Conservation (phyloP, 1,139 yeast species). For the Taiozyma onychis region DNA sequence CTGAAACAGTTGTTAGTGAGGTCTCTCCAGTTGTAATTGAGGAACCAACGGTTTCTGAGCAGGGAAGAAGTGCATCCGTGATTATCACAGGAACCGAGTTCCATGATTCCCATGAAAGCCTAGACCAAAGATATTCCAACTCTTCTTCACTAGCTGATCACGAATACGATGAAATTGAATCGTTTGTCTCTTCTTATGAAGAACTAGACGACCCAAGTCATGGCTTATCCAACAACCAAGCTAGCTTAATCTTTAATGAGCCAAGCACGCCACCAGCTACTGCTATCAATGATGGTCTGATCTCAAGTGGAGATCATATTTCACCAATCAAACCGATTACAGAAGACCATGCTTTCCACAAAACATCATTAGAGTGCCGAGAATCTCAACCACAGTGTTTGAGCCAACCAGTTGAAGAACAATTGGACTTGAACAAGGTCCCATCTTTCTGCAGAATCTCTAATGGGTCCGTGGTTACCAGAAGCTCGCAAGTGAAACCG, state of each 20-base stretch:
- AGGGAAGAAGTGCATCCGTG: background rate
- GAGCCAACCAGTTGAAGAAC: background rate
- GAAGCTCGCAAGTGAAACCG: background rate
- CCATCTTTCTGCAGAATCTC: conserved; percentile 21
- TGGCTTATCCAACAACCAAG: background rate
- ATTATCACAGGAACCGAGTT: background rate
- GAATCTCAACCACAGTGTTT: background rate
- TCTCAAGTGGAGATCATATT: conserved; percentile 21
- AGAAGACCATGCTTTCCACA: conserved; percentile 7
- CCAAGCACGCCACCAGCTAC: conserved; percentile 20
- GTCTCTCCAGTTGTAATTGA: background rate
- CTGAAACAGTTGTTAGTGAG: background rate
- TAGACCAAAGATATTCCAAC: background rate
- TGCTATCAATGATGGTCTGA: conserved; percentile 13
- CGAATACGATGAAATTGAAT: conserved; percentile 18
- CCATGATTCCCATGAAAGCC: background rate
- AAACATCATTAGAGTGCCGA: background rate
- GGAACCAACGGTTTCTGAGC: background rate
- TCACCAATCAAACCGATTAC: conserved; percentile 22
- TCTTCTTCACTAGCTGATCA: background rate
- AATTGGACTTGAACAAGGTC: conserved; percentile 14
- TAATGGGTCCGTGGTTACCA: conserved; percentile 12
- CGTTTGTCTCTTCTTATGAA: conserved; percentile 22
- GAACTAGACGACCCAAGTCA: conserved; percentile 4
- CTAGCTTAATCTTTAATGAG: conserved; percentile 8